Evolutionary conservation across 345 rosid genomes (phyloP).

Genomic region (Lagerstroemia speciosa): DNA sequence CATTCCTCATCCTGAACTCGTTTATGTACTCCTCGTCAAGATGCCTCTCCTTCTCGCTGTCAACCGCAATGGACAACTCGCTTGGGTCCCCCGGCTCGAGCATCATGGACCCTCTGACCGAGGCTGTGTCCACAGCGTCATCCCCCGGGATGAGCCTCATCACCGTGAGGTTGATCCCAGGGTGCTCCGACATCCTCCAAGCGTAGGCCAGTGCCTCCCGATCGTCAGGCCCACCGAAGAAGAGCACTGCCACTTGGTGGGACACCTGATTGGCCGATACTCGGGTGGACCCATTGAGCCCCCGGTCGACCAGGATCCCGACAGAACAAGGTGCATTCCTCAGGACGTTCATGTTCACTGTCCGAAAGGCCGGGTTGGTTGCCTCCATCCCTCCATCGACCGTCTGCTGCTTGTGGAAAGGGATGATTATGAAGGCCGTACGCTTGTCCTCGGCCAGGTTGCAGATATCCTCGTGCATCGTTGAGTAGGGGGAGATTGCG

Average conservation of each 20-base stretch:
- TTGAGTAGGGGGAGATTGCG: slow-evolving; percentile 82
- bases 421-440: slow-evolving; percentile 61
- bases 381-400: slow-evolving; percentile 97
- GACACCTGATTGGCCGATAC: slow-evolving; percentile 40
- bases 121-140: slow-evolving; percentile 19
- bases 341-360: slow-evolving; percentile 69
- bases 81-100: slow-evolving; percentile 11
- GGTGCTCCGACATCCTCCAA: slow-evolving; percentile 75
- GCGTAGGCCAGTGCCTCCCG: slow-evolving; percentile 80
- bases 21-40: slow-evolving; percentile 52
- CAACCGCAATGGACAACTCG: slow-evolving; percentile 20
- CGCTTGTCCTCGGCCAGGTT: slow-evolving; percentile 84
- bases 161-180: slow-evolving; percentile 50
- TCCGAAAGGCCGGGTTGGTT: slow-evolving; percentile 70
- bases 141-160: slow-evolving; percentile 43
- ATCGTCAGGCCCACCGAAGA: slow-evolving; percentile 81
- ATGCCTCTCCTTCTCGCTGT: slow-evolving; percentile 25
- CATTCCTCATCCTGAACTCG: slow-evolving; percentile 37
- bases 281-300: slow-evolving; percentile 50
- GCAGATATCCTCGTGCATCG: slow-evolving; percentile 94
- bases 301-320: slow-evolving; percentile 85
- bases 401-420: slow-evolving; percentile 89
- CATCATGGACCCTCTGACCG: background rate
- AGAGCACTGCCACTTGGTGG: slow-evolving; percentile 66
- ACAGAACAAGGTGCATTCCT: slow-evolving; percentile 77